phyloP scores from a whole-genome alignment of 352 stramenopile genomes.

The Phytophthora lateralis region DNA sequence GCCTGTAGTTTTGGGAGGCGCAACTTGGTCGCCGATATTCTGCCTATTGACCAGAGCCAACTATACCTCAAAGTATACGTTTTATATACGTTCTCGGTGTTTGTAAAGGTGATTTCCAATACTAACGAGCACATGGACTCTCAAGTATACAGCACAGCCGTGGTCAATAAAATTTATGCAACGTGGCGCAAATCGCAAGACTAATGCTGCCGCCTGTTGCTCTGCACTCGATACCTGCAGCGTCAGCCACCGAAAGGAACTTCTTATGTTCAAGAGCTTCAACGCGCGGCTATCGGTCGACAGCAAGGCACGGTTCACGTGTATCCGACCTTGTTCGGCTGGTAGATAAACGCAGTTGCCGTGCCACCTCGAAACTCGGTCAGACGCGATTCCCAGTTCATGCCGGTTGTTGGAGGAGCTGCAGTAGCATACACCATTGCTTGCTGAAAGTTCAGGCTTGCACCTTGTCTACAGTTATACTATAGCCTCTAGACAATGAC shows the following conservation, averaged over 20 bases:
- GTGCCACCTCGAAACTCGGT: slow-evolving; percentile 1
- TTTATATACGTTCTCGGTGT: background rate
- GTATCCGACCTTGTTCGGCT: slow-evolving; percentile 15
- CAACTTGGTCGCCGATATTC: background rate
- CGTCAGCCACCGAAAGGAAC: slow-evolving; percentile 9
- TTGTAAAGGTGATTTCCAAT: background rate
- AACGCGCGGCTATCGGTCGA: background rate
- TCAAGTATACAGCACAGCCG: background rate
- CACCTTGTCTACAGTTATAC: background rate
- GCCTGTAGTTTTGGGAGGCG: background rate
- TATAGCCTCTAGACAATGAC: background rate
- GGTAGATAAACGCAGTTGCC: slow-evolving; percentile 18
- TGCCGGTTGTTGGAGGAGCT: background rate
- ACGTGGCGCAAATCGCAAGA: slow-evolving; percentile 16
- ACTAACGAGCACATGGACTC: background rate
- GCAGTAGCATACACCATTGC: background rate
- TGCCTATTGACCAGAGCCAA: background rate
- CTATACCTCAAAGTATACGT: background rate
- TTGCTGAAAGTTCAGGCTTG: slow-evolving; percentile 2
- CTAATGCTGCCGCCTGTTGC: slow-evolving; percentile 10
- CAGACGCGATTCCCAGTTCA: background rate
- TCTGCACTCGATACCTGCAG: background rate
- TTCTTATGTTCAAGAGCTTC: slow-evolving; percentile 11
- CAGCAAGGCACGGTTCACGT: slow-evolving; percentile 14
- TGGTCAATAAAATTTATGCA: background rate